A percentile compares a stretch with the other conserved stretches of the same genome.
These are phyloP conservation scores for Diplodia corticola DNA, from an alignment of 2,329 filamentous ascomycete species.

Conservation along the genomic window DNA sequence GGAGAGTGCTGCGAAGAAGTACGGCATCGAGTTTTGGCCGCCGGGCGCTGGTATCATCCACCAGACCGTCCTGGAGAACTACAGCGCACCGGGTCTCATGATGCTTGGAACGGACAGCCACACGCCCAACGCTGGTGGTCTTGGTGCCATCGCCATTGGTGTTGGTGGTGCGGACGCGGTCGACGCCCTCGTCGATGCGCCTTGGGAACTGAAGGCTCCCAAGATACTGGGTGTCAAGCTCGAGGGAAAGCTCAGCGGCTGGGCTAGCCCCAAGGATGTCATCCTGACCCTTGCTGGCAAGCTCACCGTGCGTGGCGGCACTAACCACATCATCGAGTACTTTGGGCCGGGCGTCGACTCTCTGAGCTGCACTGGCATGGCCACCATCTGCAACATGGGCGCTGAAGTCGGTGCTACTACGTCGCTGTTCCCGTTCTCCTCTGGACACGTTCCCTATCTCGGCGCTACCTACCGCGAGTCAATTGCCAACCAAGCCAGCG, in stretches of 20 bases:
- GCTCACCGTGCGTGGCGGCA: slow-evolving; percentile 90
- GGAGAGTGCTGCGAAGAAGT: slow-evolving; percentile 69
- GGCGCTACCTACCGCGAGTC: slow-evolving; percentile 74
- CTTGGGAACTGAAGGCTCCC: slow-evolving; percentile 96
- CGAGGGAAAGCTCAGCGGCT: slow-evolving; percentile 79
- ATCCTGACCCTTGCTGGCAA: slow-evolving; percentile 87
- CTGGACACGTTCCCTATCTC: slow-evolving; percentile 81
- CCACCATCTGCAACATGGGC: slow-evolving; percentile 90
- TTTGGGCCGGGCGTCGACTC: slow-evolving; percentile 86
- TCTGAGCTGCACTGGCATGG: slow-evolving; percentile 89
- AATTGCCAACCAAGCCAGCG: slow-evolving; percentile 67
- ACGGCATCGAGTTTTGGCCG: slow-evolving; percentile 49
- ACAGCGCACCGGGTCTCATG: slow-evolving; percentile 94
- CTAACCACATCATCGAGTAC: slow-evolving; percentile 93
- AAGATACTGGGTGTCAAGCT: slow-evolving; percentile 84
- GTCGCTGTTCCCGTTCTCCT: slow-evolving; percentile 89
- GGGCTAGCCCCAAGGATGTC: slow-evolving; percentile 93
- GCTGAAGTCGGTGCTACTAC: slow-evolving; percentile 91
- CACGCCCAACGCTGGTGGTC: slow-evolving; percentile 93
- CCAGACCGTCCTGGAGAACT: slow-evolving; percentile 97
- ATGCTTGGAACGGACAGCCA: slow-evolving; percentile 98
- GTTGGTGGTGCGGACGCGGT: slow-evolving; percentile 97
- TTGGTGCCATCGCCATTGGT: slow-evolving; percentile 92
- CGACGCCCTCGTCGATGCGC: slow-evolving; percentile 91
- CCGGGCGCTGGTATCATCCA: slow-evolving; percentile 61